Percentiles rank a stretch among this genome's conserved stretches.
Evolutionary conservation across 768 basidiomycete genomes (phyloP).

Genomic region (Lanmaoa pseudosensibilis): DNA sequence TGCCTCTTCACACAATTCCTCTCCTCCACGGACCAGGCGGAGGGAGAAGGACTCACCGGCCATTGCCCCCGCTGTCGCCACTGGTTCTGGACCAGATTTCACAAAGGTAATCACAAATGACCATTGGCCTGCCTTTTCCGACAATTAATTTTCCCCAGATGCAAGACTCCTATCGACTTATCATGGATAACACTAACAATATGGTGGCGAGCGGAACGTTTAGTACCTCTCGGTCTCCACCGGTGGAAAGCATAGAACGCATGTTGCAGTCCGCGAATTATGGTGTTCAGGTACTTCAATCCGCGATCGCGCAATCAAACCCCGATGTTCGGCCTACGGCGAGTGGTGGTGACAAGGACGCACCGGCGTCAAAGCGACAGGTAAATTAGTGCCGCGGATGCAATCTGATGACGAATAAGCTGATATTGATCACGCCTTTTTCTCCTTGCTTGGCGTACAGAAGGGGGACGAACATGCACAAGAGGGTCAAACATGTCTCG

Average conservation of each 20-base stretch:
- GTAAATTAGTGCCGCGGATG: slow-evolving; percentile 32
- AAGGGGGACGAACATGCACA: slow-evolving; percentile 44
- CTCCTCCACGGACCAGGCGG: slow-evolving; percentile 38
- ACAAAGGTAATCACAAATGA: slow-evolving; percentile 35
- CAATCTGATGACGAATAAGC: slow-evolving; percentile 23
- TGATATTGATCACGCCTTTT: slow-evolving; percentile 31
- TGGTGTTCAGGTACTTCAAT: slow-evolving; percentile 36
- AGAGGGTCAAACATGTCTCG: slow-evolving; percentile 75
- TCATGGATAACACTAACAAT: slow-evolving; percentile 40
- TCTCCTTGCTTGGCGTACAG: slow-evolving; percentile 20
- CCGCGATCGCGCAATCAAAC: slow-evolving; percentile 27
- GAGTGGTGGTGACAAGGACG: slow-evolving; percentile 31
- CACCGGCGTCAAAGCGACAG: slow-evolving; percentile 34
- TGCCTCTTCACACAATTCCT: slow-evolving; percentile 24
- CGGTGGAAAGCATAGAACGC: slow-evolving; percentile 41
- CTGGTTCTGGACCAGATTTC: slow-evolving; percentile 40
- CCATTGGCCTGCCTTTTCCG: slow-evolving; percentile 8
- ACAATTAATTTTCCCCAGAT: slow-evolving; percentile 32
- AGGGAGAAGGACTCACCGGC: slow-evolving; percentile 37
- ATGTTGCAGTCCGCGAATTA: slow-evolving; percentile 46
- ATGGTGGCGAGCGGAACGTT: slow-evolving; percentile 26
- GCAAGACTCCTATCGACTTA: slow-evolving; percentile 43
- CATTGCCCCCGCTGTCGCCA: slow-evolving; percentile 24
- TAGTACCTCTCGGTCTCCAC: slow-evolving; percentile 23
- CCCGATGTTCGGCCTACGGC: slow-evolving; percentile 28